These are phyloP conservation scores for Circinella minor DNA, from an alignment of 371 early-diverging fungal species.

Conservation along the genomic window DNA sequence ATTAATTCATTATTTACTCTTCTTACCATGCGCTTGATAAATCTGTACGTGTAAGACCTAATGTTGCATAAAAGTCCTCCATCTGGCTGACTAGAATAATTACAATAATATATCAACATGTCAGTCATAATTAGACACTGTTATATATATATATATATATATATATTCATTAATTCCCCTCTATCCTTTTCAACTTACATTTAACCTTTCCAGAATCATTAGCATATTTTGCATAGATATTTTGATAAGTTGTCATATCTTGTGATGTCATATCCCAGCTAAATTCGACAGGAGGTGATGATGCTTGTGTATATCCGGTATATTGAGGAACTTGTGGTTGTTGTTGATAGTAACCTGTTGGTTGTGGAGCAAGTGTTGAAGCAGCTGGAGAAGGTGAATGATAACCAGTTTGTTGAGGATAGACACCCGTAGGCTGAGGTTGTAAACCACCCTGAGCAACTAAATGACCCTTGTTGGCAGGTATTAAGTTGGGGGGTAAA, in stretches of 20 bases:
- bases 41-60: conserved; percentile 63
- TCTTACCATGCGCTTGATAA: conserved; percentile 64
- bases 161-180: background rate
- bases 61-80: conserved; percentile 64
- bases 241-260: conserved; percentile 72
- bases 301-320: conserved; percentile 23
- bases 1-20: background rate
- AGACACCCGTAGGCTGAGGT: conserved; percentile 31
- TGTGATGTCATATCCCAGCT: conserved; percentile 78
- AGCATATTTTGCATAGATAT: conserved; percentile 63
- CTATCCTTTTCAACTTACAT: conserved; percentile 48
- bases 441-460: conserved; percentile 25
- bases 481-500: conserved; percentile 60
- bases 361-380: conserved; percentile 24
- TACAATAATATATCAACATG: background rate
- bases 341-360: conserved; percentile 37
- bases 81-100: conserved; percentile 55
- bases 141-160: background rate
- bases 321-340: conserved; percentile 23
- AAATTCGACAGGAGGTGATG: conserved; percentile 58
- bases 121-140: background rate
- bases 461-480: conserved; percentile 41
- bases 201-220: conserved; percentile 66
- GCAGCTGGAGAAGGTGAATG: background rate
- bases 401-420: conserved; percentile 33